Conservation (phyloP, 176 grass and related monocot species). For the Luzula sylvatica region DNA sequence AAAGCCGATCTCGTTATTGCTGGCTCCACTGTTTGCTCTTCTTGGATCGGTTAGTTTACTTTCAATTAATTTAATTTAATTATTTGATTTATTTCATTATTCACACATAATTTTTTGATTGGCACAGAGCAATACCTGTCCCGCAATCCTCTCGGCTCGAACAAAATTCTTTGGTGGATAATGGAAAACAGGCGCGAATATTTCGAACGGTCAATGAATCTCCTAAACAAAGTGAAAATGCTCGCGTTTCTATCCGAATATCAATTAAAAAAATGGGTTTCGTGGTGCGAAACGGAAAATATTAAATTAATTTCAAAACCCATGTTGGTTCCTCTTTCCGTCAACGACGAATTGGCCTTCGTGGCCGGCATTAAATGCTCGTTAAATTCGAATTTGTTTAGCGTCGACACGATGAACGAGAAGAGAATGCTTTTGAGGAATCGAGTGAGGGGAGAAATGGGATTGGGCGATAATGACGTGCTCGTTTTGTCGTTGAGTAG, state of each 20-base stretch:
- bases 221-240: conserved; percentile 31
- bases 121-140: conserved; percentile 33
- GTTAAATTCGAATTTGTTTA: conserved; percentile 30
- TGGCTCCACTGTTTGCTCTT: conserved; percentile 45
- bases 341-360: conserved; percentile 46
- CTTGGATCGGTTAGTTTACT: conserved; percentile 33
- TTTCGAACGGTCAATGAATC: conserved; percentile 38
- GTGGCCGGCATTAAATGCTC: conserved; percentile 35
- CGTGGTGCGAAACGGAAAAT: conserved; percentile 37
- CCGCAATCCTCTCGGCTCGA: conserved; percentile 25
- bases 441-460: conserved; percentile 40
- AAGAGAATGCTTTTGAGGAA: conserved; percentile 28
- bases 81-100: conserved; percentile 3
- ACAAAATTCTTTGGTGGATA: conserved; percentile 43
- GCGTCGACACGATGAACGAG: conserved; percentile 26
- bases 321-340: conserved; percentile 38
- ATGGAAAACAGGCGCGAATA: conserved; percentile 48
- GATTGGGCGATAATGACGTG: conserved; percentile 28
- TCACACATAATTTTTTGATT: conserved; percentile 5
- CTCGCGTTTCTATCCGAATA: conserved; percentile 33
- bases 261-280: conserved; percentile 32
- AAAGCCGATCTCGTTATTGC: conserved; percentile 42
- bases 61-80: conserved; percentile 2
- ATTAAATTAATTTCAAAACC: conserved; percentile 29
- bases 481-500: conserved; percentile 40